Base-by-base conservation (phyloP, 306 rosid genomes). In the Lathyrus sativus region DNA sequence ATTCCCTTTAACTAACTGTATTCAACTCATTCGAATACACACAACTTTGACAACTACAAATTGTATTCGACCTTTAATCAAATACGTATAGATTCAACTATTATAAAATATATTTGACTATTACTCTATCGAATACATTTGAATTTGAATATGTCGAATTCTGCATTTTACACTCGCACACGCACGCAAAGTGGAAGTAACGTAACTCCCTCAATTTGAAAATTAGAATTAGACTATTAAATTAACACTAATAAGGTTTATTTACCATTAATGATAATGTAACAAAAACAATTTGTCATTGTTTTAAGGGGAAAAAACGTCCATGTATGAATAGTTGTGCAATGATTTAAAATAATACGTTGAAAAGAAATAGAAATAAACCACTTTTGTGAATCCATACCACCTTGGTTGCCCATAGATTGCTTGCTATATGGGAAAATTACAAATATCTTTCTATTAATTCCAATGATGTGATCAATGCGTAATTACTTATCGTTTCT, bases 401-500 rank as follows among this genome's bases (percentile, higher is more conserved):
- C 14, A 57, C 11, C 31, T 48, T 53, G 31, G 73, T 18, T 46
- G 67, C 22, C 54, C 48, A 61, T 49, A 63, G 13, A 37, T 64
- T 38, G 68, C n/a, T 7, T 45, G 8, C 12, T 1, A 9, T 2
- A 9, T 53, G 37, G 48, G 19, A 37, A 80, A 79, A 68, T 65
- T 79, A 74, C 74, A 69, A 76, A 53, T 41, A 41, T 51, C 56
- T 33, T 48, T 60, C 70, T 74, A 57, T 50, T 65, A 67, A 61
- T 63, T 62, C 64, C 62, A 59, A n/a, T 80, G 79, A 80, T 84
- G 81, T 84, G 87, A 78, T 77, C 74, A 54, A 70, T 58, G 50
- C 28, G 11, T 46, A 24, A 2, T 24, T 24, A 4, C 56, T 70
- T 70, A 76, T 68, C 68, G 64, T 61, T 46, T 64, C 39, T 56